Conservation (phyloP, 176 grass and related monocot genomes). For the Carex scoparia region DNA sequence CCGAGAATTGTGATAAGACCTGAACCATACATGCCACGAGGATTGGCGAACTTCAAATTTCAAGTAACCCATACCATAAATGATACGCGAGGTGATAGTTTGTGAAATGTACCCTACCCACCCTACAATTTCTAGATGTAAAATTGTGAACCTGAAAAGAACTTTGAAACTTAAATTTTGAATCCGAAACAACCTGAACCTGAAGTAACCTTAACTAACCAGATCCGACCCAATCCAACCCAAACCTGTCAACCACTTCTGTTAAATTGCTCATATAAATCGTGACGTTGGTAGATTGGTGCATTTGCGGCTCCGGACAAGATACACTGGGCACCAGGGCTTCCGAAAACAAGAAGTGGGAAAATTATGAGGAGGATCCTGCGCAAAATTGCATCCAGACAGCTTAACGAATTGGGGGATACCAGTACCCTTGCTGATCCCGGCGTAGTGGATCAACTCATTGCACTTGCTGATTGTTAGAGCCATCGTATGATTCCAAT, state of each 20-base stretch:
- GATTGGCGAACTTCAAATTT: not conserved
- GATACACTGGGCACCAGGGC: constrained; percentile 95
- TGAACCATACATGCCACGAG: not conserved
- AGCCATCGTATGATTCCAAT: not conserved
- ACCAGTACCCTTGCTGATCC: constrained; percentile 97
- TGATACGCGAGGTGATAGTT: not conserved
- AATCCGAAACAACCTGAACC: not conserved
- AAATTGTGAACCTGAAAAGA: not conserved
- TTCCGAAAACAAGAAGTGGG: constrained; percentile 95
- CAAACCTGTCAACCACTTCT: not conserved
- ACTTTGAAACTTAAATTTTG: not conserved
- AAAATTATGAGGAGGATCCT: constrained; percentile 98
- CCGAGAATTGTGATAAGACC: not conserved
- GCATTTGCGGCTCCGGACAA: constrained; percentile 96
- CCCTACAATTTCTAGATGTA: not conserved
- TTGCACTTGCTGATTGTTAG: constrained; percentile 57
- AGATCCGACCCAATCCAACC: not conserved
- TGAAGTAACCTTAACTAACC: not conserved
- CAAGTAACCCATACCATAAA: not conserved
- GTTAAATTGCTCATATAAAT: not conserved
- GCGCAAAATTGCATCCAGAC: constrained; percentile 84
- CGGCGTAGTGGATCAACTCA: constrained; percentile 73
- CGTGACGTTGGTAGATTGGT: constrained; percentile 61
- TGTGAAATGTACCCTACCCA: not conserved
- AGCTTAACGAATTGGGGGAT: constrained; percentile 89